Evolutionary conservation across 1,284 basidiomycete genomes (phyloP), one percentile per base, ranked within the genome.

Genomic region (Cutaneotrichosporon sp.): DNA sequence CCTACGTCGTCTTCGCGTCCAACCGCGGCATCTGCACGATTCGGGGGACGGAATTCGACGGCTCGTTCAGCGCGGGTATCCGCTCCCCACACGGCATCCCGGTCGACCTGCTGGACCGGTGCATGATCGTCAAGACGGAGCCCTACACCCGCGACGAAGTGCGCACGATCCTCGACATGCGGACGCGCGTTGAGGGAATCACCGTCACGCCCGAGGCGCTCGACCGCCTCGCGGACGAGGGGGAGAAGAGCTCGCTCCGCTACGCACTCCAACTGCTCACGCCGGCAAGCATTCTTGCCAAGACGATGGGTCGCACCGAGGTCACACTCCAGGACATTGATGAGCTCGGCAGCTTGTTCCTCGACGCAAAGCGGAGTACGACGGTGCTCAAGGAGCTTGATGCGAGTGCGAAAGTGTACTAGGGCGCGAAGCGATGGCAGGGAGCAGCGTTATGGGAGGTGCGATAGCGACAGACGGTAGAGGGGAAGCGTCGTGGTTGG

Each of bases 61-160:
- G 65, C 2, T 46, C 59, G 55, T 61, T 27, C 68, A 69, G 19
- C 19, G 83, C 82, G 1, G 94, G 97, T 57, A 87, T 98, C 53
- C 80, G 90, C 17, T 82, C 90, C 2, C 90, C 96, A 0, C 94
- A 98, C 72, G 96, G 94, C 20, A 81, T 98, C 49, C 96, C 94
- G 5, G 82, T 93, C 46, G 94, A 98, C 76, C 78, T 98, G 24
- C 80, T 97, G 41, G 94, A 98, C 76, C 81, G 94, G 52, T 97
- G 94, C 76, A 85, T 98, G 80, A 98, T 98, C 57, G 92, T 98
- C 37, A 88, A 91, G 68, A 98, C 94, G 1, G 82, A 88, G 54
- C 80, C 83, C 6, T 96, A 97, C 75, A 82, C 82, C 10, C 81
- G 84, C 37, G 87, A 88, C 9, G 90, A 97, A 70, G 87, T 97